These are phyloP conservation scores for Madurella fahalii DNA, from an alignment of 2,329 filamentous ascomycete genomes.

Conservation along the genomic window DNA sequence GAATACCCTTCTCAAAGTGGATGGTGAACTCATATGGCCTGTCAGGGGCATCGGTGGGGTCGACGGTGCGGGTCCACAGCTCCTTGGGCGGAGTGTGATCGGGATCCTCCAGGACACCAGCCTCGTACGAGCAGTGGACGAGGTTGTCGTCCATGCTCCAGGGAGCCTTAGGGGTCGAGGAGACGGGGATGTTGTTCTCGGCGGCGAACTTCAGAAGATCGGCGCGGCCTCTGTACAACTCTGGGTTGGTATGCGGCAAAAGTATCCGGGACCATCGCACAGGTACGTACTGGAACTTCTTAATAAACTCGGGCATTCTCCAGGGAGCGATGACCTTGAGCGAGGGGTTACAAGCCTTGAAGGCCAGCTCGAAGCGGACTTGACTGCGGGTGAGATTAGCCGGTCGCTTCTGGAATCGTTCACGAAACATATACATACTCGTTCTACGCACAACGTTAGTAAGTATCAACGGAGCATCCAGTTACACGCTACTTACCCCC, in stretches of 20 bases:
- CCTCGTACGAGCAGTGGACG: conserved; percentile 76
- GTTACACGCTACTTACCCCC: conserved; percentile 31
- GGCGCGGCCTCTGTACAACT: conserved; percentile 50
- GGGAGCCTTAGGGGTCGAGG: conserved; percentile 63
- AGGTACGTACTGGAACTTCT: conserved; percentile 53
- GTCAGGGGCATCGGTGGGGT: conserved; percentile 66
- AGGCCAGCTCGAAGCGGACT: conserved; percentile 57
- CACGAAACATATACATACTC: conserved; percentile 6
- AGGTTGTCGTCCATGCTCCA: conserved; percentile 62
- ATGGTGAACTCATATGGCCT: conserved; percentile 67
- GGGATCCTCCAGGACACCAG: conserved; percentile 66
- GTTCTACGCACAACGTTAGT: conserved; percentile 4
- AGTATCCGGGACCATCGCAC: conserved; percentile 5
- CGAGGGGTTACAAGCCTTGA: conserved; percentile 45
- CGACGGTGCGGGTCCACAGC: conserved; percentile 74
- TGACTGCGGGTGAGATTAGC: conserved; percentile 46
- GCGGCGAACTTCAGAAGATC: conserved; percentile 70
- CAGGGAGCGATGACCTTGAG: conserved; percentile 75
- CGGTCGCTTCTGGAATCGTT: neutral
- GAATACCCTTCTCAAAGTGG: conserved; percentile 64
- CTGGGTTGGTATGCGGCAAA: conserved; percentile 7
- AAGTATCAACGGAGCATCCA: neutral
- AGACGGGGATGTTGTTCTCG: conserved; percentile 64
- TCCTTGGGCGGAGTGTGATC: conserved; percentile 64
- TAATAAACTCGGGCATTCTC: conserved; percentile 65